These are phyloP conservation scores for Tagetes erecta DNA, from an alignment of 129 eudicot species.

Conservation along the genomic window DNA sequence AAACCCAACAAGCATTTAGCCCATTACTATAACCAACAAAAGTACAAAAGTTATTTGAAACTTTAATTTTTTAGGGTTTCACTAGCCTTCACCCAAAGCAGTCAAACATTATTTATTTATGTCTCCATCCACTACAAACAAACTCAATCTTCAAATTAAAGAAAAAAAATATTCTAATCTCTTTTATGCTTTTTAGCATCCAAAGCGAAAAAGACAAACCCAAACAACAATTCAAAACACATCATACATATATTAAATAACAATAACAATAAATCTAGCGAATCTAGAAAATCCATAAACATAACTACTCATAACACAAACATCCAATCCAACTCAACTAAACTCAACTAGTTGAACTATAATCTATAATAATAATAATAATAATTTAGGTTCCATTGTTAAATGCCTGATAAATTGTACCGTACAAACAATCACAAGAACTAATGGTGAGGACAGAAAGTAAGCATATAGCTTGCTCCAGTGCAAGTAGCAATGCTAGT, in stretches of 20 bases:
- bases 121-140: conserved; percentile 10
- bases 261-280: background rate
- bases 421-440: background rate
- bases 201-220: conserved; percentile 18
- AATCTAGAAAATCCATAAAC: conserved; percentile 23
- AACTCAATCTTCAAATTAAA: too few species aligned
- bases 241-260: conserved; percentile 1
- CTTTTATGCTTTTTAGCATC: background rate
- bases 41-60: too few species aligned
- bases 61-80: background rate
- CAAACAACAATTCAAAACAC: background rate
- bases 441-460: conserved; percentile 85
- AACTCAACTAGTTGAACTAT: background rate
- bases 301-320: conserved; percentile 16
- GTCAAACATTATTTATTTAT: background rate
- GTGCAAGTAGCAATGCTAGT: conserved; percentile 95
- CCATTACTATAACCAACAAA: background rate
- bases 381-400: background rate
- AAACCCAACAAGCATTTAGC: background rate
- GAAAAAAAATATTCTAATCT: background rate
- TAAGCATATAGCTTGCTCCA: conserved; percentile 75
- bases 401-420: conserved; percentile 1
- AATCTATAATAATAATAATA: background rate
- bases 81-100: background rate
- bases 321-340: background rate